phyloP scores from a whole-genome alignment of 495 filamentous ascomycete species.

The Tuber melanosporum region DNA sequence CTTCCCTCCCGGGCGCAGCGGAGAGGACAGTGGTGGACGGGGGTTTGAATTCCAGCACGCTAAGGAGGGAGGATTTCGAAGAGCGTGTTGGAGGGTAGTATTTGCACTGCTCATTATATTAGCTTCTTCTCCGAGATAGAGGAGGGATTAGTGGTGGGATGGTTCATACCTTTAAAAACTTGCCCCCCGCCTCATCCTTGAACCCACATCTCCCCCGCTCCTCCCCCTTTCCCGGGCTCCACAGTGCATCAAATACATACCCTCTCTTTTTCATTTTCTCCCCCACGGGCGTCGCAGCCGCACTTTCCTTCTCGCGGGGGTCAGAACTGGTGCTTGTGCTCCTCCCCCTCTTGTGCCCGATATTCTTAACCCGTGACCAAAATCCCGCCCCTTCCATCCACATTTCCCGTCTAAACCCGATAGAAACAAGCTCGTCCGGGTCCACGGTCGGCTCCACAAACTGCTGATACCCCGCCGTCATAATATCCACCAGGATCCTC shows the following conservation, averaged over 20 bases:
- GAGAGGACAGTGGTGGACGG: slow-evolving; percentile 16
- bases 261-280: slow-evolving; percentile 37
- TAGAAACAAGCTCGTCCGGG: slow-evolving; percentile 13
- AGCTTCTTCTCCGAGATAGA: not conserved
- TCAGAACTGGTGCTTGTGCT: slow-evolving; percentile 5
- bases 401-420: slow-evolving; percentile 32
- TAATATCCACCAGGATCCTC: slow-evolving; percentile 55
- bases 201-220: slow-evolving; percentile 36
- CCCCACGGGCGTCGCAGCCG: not conserved
- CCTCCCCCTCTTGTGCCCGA: slow-evolving; percentile 13
- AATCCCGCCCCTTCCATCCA: slow-evolving; percentile 35
- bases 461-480: slow-evolving; percentile 57
- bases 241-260: slow-evolving; percentile 36
- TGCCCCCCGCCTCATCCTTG: slow-evolving; percentile 37
- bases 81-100: slow-evolving; percentile 34
- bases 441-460: slow-evolving; percentile 45
- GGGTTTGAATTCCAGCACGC: slow-evolving; percentile 35
- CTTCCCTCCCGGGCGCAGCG: slow-evolving; percentile 25
- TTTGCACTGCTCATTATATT: slow-evolving; percentile 31
- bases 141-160: not conserved
- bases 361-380: slow-evolving; percentile 34
- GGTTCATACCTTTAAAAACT: slow-evolving; percentile 31
- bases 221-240: slow-evolving; percentile 16
- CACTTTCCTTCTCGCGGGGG: slow-evolving; percentile 4
- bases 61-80: slow-evolving; percentile 32